A percentile compares a stretch with the other conserved stretches of the same genome.
phyloP scores from a whole-genome alignment of 129 eudicot species.

The Mikania micrantha region DNA sequence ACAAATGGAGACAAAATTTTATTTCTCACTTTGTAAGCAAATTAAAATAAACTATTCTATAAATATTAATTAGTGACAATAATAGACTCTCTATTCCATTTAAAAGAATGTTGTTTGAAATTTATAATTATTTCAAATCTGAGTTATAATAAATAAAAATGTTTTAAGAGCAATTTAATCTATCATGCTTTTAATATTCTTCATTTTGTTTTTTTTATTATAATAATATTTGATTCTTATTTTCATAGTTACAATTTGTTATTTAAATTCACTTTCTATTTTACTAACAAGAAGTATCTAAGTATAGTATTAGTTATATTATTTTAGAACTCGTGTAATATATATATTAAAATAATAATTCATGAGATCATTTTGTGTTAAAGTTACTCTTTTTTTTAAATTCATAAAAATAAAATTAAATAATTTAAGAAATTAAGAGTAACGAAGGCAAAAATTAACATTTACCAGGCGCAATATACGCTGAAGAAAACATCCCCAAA shows the following conservation, averaged over 20 bases:
- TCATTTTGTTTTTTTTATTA: no score
- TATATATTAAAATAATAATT: neutral
- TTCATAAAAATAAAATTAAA: neutral
- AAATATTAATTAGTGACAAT: neutral
- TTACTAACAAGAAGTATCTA: no score
- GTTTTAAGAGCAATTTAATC: no score
- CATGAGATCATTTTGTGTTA: neutral
- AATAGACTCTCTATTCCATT: neutral
- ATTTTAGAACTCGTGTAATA: no score
- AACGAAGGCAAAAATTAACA: neutral
- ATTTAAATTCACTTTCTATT: no score
- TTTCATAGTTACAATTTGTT: no score
- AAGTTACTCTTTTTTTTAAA: neutral
- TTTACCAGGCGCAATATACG: slow-evolving; percentile 71
- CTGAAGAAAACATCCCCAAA: slow-evolving; percentile 40
- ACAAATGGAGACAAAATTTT: no score
- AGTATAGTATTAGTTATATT: no score
- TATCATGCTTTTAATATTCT: no score
- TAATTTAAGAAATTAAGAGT: neutral
- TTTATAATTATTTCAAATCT: neutral
- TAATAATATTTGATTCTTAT: no score
- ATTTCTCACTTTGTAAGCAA: neutral
- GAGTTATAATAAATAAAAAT: no score
- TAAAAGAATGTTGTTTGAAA: neutral
- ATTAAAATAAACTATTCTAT: neutral